These are phyloP conservation scores for Fusarium papillatum DNA, from an alignment of 2,329 filamentous ascomycete genomes.

Conservation along the genomic window DNA sequence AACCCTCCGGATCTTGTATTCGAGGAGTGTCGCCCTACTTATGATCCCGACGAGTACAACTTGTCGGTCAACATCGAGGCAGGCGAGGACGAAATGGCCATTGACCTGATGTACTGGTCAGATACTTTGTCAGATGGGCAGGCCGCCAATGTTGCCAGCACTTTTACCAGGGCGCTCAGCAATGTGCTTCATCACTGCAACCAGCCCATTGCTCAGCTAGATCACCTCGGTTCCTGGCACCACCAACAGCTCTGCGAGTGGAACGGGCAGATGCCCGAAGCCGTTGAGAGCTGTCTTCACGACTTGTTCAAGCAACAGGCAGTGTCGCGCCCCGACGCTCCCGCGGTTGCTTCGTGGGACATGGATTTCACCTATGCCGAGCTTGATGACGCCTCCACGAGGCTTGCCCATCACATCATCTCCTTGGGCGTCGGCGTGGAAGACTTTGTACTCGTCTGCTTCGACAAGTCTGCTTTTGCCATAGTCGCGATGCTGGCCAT, in stretches of 20 bases:
- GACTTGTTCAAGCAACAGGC: constrained; percentile 23
- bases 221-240: constrained; percentile 21
- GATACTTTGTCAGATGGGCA: constrained; percentile 34
- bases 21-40: constrained; percentile 39
- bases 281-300: constrained; percentile 28
- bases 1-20: constrained; percentile 31
- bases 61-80: constrained; percentile 39
- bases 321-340: not conserved
- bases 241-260: constrained; percentile 8
- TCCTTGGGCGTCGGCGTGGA: constrained; percentile 17
- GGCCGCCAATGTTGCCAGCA: constrained; percentile 31
- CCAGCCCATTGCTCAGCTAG: constrained; percentile 12
- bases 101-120: constrained; percentile 42
- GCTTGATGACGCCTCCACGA: constrained; percentile 27
- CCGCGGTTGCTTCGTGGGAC: constrained; percentile 38
- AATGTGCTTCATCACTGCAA: constrained; percentile 31
- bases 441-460: constrained; percentile 24
- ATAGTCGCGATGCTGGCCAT: constrained; percentile 33
- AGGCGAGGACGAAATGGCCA: constrained; percentile 30
- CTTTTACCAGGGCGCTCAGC: constrained; percentile 32
- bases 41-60: constrained; percentile 40
- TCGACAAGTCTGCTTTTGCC: constrained; percentile 31
- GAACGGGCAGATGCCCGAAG: constrained; percentile 19
- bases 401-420: constrained; percentile 19
- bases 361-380: constrained; percentile 29